Percentiles rank a stretch among this genome's conserved stretches.
Conservation (phyloP, 73 alveolate genomes). For the Paramecium caudatum region DNA sequence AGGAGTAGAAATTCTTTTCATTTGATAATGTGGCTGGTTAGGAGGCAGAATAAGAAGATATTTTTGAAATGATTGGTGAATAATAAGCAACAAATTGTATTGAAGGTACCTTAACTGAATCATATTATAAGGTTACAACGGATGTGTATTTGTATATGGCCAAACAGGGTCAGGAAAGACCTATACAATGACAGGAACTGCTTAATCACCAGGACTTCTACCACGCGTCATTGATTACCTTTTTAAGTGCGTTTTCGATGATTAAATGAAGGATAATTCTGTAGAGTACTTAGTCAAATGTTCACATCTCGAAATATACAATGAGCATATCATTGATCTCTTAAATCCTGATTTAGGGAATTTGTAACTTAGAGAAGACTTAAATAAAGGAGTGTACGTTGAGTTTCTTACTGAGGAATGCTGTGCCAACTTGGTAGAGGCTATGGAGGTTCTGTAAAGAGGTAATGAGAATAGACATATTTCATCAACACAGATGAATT, state of each 20-base stretch:
- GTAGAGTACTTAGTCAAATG: conserved; percentile 92
- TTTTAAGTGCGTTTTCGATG: conserved; percentile 55
- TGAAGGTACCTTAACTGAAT: conserved; percentile 48
- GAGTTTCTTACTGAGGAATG: conserved; percentile 87
- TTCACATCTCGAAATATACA: conserved; percentile 92
- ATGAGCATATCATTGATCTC: conserved; percentile 95
- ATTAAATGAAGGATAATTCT: conserved; percentile 43
- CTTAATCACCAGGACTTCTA: conserved; percentile 61
- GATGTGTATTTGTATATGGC: conserved; percentile 88
- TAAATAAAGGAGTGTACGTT: conserved; percentile 85
- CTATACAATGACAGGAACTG: conserved; percentile 80
- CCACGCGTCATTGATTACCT: conserved; percentile 75
- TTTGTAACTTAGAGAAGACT: conserved; percentile 86
- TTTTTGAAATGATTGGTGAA: conserved; percentile 35
- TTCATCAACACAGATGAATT: conserved; percentile 93
- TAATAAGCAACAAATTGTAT: conserved; percentile 58
- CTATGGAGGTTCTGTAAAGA: conserved; percentile 87
- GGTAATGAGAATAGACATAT: conserved; percentile 95
- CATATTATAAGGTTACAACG: conserved; percentile 77
- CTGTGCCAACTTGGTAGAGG: conserved; percentile 86
- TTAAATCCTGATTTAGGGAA: conserved; percentile 84
- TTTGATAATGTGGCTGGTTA: conserved; percentile 58
- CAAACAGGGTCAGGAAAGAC: conserved; percentile 91
- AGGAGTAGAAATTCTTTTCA: conserved; percentile 55
- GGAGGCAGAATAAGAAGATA: conserved; percentile 50